Percentiles rank a stretch among this genome's conserved stretches.
These are phyloP conservation scores for Wickerhamomyces strasburgensis DNA, from an alignment of 805 yeast species.

Conservation along the genomic window DNA sequence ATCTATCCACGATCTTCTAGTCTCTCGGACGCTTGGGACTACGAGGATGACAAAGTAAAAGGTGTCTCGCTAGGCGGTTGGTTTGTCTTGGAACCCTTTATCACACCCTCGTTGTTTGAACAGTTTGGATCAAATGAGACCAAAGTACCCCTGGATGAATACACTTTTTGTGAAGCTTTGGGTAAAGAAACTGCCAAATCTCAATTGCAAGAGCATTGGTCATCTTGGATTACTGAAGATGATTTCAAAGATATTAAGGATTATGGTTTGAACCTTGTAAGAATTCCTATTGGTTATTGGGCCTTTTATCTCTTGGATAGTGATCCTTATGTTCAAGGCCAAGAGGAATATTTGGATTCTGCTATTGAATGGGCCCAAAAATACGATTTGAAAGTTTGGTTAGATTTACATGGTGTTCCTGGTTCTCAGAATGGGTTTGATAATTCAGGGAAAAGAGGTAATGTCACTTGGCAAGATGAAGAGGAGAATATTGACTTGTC, in stretches of 20 bases:
- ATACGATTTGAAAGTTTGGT: slow-evolving; percentile 59
- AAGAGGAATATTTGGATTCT: slow-evolving; percentile 55
- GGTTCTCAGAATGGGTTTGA: slow-evolving; percentile 88
- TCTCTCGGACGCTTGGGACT: slow-evolving; percentile 17
- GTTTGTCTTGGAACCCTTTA: slow-evolving; percentile 67
- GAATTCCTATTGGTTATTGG: slow-evolving; percentile 83
- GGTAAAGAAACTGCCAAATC: slow-evolving; percentile 42
- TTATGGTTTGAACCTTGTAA: slow-evolving; percentile 61
- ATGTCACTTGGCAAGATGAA: slow-evolving; percentile 36
- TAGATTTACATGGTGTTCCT: slow-evolving; percentile 78
- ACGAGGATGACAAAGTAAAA: slow-evolving; percentile 16
- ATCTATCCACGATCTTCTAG: neutral
- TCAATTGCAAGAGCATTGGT: slow-evolving; percentile 50
- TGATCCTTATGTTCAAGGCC: slow-evolving; percentile 67
- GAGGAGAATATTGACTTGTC: slow-evolving; percentile 44
- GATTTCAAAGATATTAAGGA: slow-evolving; percentile 49
- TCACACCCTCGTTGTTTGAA: slow-evolving; percentile 58
- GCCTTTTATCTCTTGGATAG: slow-evolving; percentile 39
- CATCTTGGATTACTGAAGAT: slow-evolving; percentile 50
- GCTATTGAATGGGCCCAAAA: slow-evolving; percentile 65
- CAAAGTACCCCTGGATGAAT: slow-evolving; percentile 56
- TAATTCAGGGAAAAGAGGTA: slow-evolving; percentile 61
- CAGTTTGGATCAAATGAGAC: slow-evolving; percentile 30
- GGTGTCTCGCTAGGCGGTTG: slow-evolving; percentile 68
- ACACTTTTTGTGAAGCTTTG: slow-evolving; percentile 42